phyloP scores from a whole-genome alignment of 352 stramenopile species.

The Blastocystis hominis region DNA sequence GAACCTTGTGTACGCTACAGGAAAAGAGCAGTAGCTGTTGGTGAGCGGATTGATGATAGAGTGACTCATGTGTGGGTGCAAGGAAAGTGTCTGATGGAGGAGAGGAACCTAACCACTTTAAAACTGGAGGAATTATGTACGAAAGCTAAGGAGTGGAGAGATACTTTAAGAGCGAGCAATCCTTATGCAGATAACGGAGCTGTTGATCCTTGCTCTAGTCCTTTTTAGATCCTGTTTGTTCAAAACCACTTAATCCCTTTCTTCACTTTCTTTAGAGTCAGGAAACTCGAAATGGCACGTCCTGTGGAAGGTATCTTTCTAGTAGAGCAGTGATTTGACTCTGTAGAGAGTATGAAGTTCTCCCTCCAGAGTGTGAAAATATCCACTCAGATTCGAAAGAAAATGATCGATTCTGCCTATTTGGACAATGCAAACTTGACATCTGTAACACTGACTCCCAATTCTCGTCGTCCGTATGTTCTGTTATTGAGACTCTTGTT shows the following conservation, averaged over 20 bases:
- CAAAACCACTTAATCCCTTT: too few relatives aligned
- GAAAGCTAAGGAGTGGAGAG: slow-evolving; percentile 56
- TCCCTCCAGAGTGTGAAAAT: slow-evolving; percentile 22
- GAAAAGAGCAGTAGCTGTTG: slow-evolving; percentile 66
- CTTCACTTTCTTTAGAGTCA: too few relatives aligned
- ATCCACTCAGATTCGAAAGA: background rate
- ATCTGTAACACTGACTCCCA: background rate
- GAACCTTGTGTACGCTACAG: slow-evolving; percentile 74
- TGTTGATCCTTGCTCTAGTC: background rate
- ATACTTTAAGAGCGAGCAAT: slow-evolving; percentile 36
- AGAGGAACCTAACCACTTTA: slow-evolving; percentile 71
- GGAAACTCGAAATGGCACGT: background rate
- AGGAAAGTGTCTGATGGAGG: slow-evolving; percentile 70
- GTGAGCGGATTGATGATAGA: slow-evolving; percentile 56
- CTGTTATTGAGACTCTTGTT: background rate
- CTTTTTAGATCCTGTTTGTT: too few relatives aligned
- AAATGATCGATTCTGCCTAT: background rate
- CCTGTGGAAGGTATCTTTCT: background rate
- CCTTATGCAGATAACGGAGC: background rate
- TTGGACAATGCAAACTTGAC: slow-evolving; percentile 27
- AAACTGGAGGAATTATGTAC: slow-evolving; percentile 65
- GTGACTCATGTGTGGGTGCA: slow-evolving; percentile 82
- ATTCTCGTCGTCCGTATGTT: background rate
- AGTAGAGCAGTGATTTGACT: background rate
- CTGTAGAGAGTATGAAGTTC: slow-evolving; percentile 34